Evolutionary conservation across 1,139 yeast genomes (phyloP).

Genomic region (Scheffersomyces illinoinensis): DNA sequence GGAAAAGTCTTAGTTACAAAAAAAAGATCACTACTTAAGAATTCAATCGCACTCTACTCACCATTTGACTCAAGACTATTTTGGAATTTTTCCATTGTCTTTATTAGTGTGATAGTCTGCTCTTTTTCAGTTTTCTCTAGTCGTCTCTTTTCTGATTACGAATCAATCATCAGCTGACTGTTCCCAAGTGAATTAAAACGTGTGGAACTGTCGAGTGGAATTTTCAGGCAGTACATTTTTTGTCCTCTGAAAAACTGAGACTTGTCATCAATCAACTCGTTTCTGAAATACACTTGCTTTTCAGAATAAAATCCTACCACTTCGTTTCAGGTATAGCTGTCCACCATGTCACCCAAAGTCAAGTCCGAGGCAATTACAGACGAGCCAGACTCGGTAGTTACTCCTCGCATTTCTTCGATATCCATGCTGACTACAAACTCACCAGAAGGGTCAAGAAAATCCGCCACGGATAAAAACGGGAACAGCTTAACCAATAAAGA

Average conservation of each 20-base stretch:
- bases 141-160: neutral
- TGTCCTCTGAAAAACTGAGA: no score
- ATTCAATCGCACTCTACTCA: neutral
- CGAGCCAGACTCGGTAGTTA: neutral
- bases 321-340: neutral
- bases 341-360: constrained; percentile 2
- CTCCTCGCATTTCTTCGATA: constrained; percentile 1
- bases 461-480: neutral
- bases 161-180: neutral
- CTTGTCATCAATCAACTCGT: no score
- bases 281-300: neutral
- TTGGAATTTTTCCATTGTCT: neutral
- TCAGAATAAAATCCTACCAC: neutral
- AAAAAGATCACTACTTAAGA: neutral
- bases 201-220: neutral
- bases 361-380: constrained; percentile 3
- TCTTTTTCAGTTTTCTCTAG: neutral
- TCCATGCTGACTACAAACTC: constrained; percentile 1
- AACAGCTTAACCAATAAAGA: constrained; percentile 1
- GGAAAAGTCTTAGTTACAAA: neutral
- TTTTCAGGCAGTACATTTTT: neutral
- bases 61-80: neutral
- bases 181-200: neutral
- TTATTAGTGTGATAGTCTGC: neutral
- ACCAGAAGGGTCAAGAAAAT: neutral